A percentile compares a stretch with the other conserved stretches of the same genome.
Conservation (phyloP, 768 basidiomycete species). For the Boletus tomentosulus region DNA sequence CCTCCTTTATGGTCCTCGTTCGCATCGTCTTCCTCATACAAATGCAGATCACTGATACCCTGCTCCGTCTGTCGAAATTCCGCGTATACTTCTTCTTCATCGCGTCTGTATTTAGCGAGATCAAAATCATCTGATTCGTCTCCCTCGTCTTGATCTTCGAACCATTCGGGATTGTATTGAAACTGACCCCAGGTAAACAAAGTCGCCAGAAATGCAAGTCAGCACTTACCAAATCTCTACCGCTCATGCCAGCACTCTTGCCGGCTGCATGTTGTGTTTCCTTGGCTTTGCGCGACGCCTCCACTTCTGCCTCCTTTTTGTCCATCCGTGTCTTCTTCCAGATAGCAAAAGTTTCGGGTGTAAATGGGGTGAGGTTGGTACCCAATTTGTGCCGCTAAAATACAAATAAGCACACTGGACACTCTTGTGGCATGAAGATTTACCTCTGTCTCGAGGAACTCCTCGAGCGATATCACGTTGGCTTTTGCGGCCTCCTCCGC, state of each 20-base stretch:
- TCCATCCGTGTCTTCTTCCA: conserved; percentile 96
- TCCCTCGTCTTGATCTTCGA: conserved; percentile 66
- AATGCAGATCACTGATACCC: conserved; percentile 9
- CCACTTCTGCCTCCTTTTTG: conserved; percentile 90
- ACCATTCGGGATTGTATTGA: conserved; percentile 95
- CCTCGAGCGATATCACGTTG: conserved; percentile 86
- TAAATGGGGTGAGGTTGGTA: conserved; percentile 86
- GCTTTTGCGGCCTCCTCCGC: conserved; percentile 88
- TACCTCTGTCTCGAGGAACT: conserved; percentile 97
- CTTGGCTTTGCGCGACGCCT: conserved; percentile 79
- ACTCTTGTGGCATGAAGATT: conserved; percentile 11
- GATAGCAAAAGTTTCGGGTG: conserved; percentile 80
- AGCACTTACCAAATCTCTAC: conserved; percentile 79
- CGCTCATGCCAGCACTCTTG: conserved; percentile 91
- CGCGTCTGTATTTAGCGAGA: conserved; percentile 52
- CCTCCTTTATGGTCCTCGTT: conserved; percentile 4
- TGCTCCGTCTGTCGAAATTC: conserved; percentile 23
- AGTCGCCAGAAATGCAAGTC: neutral
- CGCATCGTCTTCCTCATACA: conserved; percentile 22
- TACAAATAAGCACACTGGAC: conserved; percentile 1
- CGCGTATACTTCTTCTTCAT: conserved; percentile 28
- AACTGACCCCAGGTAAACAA: conserved; percentile 48
- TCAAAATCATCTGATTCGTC: conserved; percentile 50
- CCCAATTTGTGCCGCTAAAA: conserved; percentile 90
- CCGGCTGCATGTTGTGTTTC: conserved; percentile 78